Evolutionary conservation across 768 basidiomycete genomes (phyloP), one percentile per base, ranked within the genome.

Genomic region (Suillus lakei): DNA sequence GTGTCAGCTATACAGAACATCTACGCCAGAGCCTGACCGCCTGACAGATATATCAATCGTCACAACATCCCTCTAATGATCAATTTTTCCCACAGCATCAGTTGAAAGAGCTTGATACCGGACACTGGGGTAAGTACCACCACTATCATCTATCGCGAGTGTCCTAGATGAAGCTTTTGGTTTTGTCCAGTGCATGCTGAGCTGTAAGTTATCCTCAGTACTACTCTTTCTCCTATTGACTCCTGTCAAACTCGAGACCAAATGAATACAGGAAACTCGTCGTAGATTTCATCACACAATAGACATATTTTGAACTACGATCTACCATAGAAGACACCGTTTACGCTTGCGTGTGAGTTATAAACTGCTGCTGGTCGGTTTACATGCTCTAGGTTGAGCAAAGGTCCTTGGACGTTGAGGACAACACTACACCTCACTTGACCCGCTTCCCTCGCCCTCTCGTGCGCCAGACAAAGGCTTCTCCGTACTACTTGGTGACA

Each of bases 51-150:
- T 76, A 87, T 96, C 73, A 95, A 94, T 68, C 77, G 82, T 30
- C 81, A 86, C 62, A 94, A 96, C 71, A 76, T 88, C 8, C 85
- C 87, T 0, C 68, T 84, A 7, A 84, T 89, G 73, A 85, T 65
- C 73, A 81, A 34, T 93, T 93, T 76, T 98, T 97, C 79, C 95
- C 95, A 0, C 78, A 83, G 43, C 85, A 87, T 81, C 72, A 69
- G 12, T 70, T 96, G 10, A 85, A 88, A 71, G 82, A 77, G 30
- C 76, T 97, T 32, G 89, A 94, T 64, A 80, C 95, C 0, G 88
- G 90, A 1, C 96, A 98, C 76, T 98, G 96, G 96, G 91, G 92
- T 93, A 73, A 67, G 88, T 76, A 9, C 44, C 8, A 36, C 21
- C 1, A 54, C 16, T 1, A n/a, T 38, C n/a, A 62, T 44, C 26